Base-by-base conservation (phyloP, 2,329 filamentous ascomycete species). In the Sporothrix globosa region DNA sequence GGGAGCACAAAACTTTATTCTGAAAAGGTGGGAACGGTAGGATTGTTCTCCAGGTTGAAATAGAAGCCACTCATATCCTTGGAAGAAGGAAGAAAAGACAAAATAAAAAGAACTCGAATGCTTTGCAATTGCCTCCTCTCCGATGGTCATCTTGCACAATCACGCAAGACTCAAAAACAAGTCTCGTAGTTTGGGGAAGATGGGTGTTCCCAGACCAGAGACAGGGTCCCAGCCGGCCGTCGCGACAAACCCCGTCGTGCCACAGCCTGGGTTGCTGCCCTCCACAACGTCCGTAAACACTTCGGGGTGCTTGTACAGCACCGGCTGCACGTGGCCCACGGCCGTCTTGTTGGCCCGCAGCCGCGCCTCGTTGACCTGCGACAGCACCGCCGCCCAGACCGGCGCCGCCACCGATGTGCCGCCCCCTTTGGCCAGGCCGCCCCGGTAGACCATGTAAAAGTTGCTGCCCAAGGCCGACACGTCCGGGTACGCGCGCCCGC, bases 331-430 rank as follows among this genome's bases (percentile, higher is more conserved):
- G 56, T 79, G 80, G 0, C 79, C 79, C 0, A 83, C 70, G 0
- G 80, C 75, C 10, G 70, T 73, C 75, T 85, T 83, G 4, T 84
- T 84, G 4, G 78, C 79, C 0, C 82, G 78, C n/a, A 90, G 77
- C 46, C 87, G 80, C 0, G 85, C 86, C 74, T 90, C 88, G 74
- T 91, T 91, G 70, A 91, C 79, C 4, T 91, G 82, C 1, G 85
- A 81, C 53, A 91, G 80, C 65, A 91, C 81, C 9, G 82, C 85
- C 0, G 86, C 84, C 30, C 87, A 86, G 0, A 87, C 79, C 0
- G 90, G 90, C 0, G 86, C 78, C 0, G 88, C 83, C 41, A 87
- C 85, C 27, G 82, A 85, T 4, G 84, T 86, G 14, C 87, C 86
- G 19, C 81, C 82, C 21, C 76, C 71, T 11, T 71, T 72, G n/a